phyloP scores from a whole-genome alignment of 2,329 filamentous ascomycete species.

The Furcasterigmium furcatum region DNA sequence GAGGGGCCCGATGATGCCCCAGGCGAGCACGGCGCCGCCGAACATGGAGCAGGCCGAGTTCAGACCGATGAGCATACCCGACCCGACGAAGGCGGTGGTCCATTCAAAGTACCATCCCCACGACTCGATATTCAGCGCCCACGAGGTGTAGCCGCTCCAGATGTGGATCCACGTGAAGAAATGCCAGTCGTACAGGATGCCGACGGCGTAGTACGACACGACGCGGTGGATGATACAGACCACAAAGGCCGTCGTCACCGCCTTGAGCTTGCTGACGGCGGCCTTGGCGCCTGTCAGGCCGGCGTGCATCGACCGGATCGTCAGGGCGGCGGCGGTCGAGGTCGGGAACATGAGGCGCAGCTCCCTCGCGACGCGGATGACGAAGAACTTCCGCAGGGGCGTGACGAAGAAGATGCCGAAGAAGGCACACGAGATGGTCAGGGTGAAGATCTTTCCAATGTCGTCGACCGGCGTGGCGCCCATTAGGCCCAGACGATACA shows the following conservation, averaged over 20 bases:
- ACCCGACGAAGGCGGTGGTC: conserved; percentile 60
- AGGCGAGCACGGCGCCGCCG: conserved; percentile 50
- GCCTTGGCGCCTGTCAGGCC: conserved; percentile 46
- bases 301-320: conserved; percentile 61
- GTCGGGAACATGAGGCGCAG: conserved; percentile 58
- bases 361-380: conserved; percentile 61
- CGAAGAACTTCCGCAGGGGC: conserved; percentile 64
- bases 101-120: conserved; percentile 61
- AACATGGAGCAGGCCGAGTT: conserved; percentile 59
- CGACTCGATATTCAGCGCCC: conserved; percentile 50
- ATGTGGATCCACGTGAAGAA: conserved; percentile 51
- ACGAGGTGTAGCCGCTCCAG: conserved; percentile 49
- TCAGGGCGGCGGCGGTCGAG: conserved; percentile 56
- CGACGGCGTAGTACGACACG: conserved; percentile 54
- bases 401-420: conserved; percentile 64
- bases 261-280: conserved; percentile 55
- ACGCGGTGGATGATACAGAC: conserved; percentile 50
- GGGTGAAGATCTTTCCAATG: conserved; percentile 54
- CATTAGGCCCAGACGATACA: conserved; percentile 54
- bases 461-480: conserved; percentile 47
- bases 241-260: conserved; percentile 46
- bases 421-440: conserved; percentile 59
- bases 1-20: conserved; percentile 47
- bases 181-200: conserved; percentile 59
- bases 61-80: conserved; percentile 43